Evolutionary conservation across 345 rosid species (phyloP).

Genomic region (Bretschneidera sinensis): DNA sequence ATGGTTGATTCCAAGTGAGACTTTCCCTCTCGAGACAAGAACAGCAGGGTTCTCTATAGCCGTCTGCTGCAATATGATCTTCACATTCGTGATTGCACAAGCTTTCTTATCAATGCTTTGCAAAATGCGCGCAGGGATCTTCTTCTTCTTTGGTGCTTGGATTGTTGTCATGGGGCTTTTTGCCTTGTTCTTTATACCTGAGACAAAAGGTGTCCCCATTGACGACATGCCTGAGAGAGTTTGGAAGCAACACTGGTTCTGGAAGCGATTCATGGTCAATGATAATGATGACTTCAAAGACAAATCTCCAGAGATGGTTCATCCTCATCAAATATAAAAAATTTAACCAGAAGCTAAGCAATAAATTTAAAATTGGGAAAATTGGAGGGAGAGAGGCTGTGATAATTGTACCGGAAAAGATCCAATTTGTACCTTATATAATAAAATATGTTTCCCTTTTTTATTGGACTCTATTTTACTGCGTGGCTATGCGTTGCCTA

Average conservation of each 20-base stretch:
- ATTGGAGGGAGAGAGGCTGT: no score
- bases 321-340: no score
- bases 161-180: conserved; percentile 55
- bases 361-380: no score
- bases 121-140: conserved; percentile 37
- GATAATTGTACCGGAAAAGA: no score
- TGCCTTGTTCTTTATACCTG: conserved; percentile 42
- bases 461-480: no score
- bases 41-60: conserved; percentile 56
- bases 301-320: conserved; percentile 13
- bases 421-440: no score
- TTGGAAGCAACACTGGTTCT: no score
- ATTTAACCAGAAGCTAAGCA: no score
- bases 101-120: conserved; percentile 68
- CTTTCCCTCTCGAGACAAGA: conserved; percentile 62
- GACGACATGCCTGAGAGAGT: conserved; percentile 52
- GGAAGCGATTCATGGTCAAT: conserved; percentile 30
- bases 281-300: conserved; percentile 18
- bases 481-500: no score
- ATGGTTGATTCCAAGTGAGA: conserved; percentile 73
- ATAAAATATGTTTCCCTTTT: no score
- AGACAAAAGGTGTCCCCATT: conserved; percentile 49
- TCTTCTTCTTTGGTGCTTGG: conserved; percentile 65
- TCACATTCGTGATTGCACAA: conserved; percentile 78
- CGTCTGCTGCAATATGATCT: conserved; percentile 72